phyloP scores from a whole-genome alignment of 805 yeast genomes.

The Metschnikowia noctiluminum region DNA sequence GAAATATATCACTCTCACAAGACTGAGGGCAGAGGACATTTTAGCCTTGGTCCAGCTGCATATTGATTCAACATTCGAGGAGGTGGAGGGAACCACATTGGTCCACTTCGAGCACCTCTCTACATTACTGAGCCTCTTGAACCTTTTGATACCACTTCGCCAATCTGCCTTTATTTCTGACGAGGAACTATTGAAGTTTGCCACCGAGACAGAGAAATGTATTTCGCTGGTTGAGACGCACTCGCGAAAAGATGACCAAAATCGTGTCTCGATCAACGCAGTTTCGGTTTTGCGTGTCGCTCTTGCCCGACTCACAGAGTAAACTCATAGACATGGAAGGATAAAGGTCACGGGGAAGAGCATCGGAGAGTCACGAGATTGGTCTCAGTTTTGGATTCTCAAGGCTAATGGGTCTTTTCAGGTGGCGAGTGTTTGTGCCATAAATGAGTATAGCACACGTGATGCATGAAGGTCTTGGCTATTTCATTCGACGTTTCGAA shows the following conservation, averaged over 20 bases:
- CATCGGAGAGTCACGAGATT: too few species aligned
- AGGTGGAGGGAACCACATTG: conserved; percentile 15
- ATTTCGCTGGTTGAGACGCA: conserved; percentile 19
- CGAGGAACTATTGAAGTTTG: conserved; percentile 15
- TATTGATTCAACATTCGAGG: conserved; percentile 34
- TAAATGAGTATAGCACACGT: too few species aligned
- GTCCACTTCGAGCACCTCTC: conserved; percentile 32
- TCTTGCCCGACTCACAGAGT: conserved; percentile 29
- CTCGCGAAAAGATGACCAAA: conserved; percentile 17
- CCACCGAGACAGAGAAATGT: conserved; percentile 15
- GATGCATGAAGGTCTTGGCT: too few species aligned
- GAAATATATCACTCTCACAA: conserved; percentile 42
- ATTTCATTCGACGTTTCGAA: too few species aligned
- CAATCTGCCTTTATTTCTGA: conserved; percentile 18
- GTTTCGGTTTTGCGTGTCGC: conserved; percentile 34
- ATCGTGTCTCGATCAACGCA: conserved; percentile 26
- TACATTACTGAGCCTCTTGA: conserved; percentile 53
- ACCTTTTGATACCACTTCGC: conserved; percentile 43
- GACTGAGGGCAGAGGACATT: conserved; percentile 41
- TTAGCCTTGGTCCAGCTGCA: conserved; percentile 39
- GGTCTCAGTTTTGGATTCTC: too few species aligned
- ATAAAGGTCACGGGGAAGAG: too few species aligned
- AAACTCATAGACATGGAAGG: too few species aligned
- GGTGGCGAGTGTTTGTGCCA: too few species aligned
- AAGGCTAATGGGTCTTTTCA: too few species aligned